phyloP scores from a whole-genome alignment of 805 yeast genomes.

The Metschnikowia santaceciliae region DNA sequence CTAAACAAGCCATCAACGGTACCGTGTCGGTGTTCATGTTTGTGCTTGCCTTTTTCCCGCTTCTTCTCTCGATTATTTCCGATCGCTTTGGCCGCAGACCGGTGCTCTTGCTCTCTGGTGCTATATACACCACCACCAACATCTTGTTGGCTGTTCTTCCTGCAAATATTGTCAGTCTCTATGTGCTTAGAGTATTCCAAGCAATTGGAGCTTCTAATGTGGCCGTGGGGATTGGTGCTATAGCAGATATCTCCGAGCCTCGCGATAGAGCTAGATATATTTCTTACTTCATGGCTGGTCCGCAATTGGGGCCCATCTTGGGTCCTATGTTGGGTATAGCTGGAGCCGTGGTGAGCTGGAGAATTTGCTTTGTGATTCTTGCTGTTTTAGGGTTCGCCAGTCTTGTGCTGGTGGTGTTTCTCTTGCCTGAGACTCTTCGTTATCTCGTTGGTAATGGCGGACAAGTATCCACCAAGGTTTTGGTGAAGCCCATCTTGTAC shows the following conservation, averaged over 20 bases:
- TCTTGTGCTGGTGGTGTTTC: slow-evolving; percentile 22
- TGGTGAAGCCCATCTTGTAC: slow-evolving; percentile 26
- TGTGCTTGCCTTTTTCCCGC: slow-evolving; percentile 51
- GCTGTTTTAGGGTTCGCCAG: slow-evolving; percentile 25
- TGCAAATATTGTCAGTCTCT: slow-evolving; percentile 27
- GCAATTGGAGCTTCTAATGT: slow-evolving; percentile 37
- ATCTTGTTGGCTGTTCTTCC: slow-evolving; percentile 30
- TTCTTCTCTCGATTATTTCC: slow-evolving; percentile 53
- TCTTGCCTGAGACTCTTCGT: slow-evolving; percentile 40
- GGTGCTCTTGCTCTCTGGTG: slow-evolving; percentile 25
- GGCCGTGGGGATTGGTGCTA: slow-evolving; percentile 36
- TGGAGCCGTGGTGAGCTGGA: slow-evolving; percentile 27
- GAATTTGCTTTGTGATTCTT: slow-evolving; percentile 33
- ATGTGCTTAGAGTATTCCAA: slow-evolving; percentile 30
- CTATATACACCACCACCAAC: slow-evolving; percentile 26
- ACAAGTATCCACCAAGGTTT: slow-evolving; percentile 11
- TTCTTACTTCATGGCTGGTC: slow-evolving; percentile 36
- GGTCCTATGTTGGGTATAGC: slow-evolving; percentile 32
- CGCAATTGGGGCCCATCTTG: slow-evolving; percentile 37
- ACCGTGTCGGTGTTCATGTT: slow-evolving; percentile 58
- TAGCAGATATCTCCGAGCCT: slow-evolving; percentile 32
- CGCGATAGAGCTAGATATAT: slow-evolving; percentile 28
- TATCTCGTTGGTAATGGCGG: slow-evolving; percentile 37
- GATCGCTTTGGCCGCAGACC: slow-evolving; percentile 48
- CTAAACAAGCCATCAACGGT: slow-evolving; percentile 45